Evolutionary conservation across 2,329 filamentous ascomycete species (phyloP).

Genomic region (Fusarium algeriense): DNA sequence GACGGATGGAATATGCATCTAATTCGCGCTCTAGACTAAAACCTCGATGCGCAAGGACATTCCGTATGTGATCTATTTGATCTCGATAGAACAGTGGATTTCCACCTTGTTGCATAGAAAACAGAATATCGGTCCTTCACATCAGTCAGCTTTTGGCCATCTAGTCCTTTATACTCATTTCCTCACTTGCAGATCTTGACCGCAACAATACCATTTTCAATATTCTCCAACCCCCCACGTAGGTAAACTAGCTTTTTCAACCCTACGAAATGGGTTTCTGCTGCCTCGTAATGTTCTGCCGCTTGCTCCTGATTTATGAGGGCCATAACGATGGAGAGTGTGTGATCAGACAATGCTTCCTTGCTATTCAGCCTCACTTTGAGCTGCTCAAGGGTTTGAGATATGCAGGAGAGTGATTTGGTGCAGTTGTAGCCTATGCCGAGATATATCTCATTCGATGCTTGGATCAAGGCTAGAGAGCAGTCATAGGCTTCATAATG

Average conservation of each 20-base stretch:
- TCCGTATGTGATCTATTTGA: background rate
- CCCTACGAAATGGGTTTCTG: background rate
- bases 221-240: background rate
- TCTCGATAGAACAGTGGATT: background rate
- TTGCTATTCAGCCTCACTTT: background rate
- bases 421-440: conserved; percentile 7
- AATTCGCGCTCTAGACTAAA: background rate
- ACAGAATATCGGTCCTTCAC: conserved; percentile 15
- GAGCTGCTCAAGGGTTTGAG: conserved; percentile 5
- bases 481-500: background rate
- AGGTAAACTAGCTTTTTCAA: conserved; percentile 9
- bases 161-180: too few relatives aligned
- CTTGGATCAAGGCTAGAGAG: conserved; percentile 3
- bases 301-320: conserved; percentile 13
- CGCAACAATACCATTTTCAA: background rate
- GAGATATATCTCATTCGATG: conserved; percentile 17
- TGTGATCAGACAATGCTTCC: conserved; percentile 1
- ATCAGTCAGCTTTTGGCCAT: too few relatives aligned
- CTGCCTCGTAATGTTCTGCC: background rate
- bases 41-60: accelerated
- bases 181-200: conserved; percentile 6
- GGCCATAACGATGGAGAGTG: background rate
- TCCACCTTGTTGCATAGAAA: conserved; percentile 1
- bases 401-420: background rate
- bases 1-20: accelerated